Percentiles rank a stretch among this genome's conserved stretches.
These are phyloP conservation scores for Fusarium sp. DNA, from an alignment of 2,329 filamentous ascomycete species.

Conservation along the genomic window DNA sequence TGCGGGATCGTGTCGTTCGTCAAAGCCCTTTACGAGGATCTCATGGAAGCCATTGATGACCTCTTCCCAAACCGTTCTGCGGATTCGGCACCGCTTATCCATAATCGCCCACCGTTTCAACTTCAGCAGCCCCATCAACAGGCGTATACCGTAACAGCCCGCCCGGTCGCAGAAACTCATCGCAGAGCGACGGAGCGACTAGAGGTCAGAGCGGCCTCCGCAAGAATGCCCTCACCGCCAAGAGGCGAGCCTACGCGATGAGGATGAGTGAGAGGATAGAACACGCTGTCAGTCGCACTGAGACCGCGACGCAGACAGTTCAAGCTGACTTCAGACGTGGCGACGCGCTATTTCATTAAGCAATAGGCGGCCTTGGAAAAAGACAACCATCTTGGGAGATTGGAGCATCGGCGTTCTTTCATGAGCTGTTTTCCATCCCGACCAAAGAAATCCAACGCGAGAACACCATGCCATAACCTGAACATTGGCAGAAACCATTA, in stretches of 20 bases:
- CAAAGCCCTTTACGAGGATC: conserved; percentile 6
- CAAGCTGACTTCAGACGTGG: neutral
- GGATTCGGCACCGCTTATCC: conserved; percentile 2
- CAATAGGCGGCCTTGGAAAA: neutral
- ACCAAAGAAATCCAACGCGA: neutral
- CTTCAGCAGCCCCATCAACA: neutral
- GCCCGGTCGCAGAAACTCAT: neutral
- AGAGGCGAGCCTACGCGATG: neutral
- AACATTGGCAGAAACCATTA: neutral
- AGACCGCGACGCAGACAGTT: neutral
- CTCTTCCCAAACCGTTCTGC: conserved; percentile 6
- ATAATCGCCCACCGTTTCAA: conserved; percentile 1
- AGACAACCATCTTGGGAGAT: accelerated
- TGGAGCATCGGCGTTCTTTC: neutral
- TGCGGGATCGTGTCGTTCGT: conserved; percentile 5
- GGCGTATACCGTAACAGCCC: conserved; percentile 2
- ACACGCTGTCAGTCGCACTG: neutral
- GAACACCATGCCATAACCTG: neutral
- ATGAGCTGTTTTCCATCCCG: neutral
- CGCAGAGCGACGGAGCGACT: neutral
- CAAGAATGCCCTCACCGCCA: conserved; percentile 9
- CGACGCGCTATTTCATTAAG: neutral
- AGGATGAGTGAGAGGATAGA: neutral
- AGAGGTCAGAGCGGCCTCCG: neutral
- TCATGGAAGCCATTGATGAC: conserved; percentile 21